A percentile compares a stretch with the other conserved stretches of the same genome.
phyloP scores from a whole-genome alignment of 1,284 basidiomycete species.

The Sporisorium iseilematis-ciliati region DNA sequence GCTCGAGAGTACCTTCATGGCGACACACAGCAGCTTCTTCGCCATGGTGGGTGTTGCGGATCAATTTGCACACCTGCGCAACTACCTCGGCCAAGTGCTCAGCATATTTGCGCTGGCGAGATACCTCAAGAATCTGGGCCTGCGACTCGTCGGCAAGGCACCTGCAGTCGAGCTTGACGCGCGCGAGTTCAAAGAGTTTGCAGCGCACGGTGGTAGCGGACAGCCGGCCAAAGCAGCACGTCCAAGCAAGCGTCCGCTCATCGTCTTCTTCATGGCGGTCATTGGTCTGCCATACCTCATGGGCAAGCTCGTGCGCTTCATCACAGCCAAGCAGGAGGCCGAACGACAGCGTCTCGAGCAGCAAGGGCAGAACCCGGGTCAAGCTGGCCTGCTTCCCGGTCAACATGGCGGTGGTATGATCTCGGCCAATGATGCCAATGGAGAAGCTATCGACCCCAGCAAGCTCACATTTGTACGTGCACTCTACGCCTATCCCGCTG shows the following conservation, averaged over 20 bases:
- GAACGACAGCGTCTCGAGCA: conserved; percentile 69
- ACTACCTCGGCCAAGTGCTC: conserved; percentile 92
- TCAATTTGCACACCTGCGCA: conserved; percentile 89
- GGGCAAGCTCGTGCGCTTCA: conserved; percentile 85
- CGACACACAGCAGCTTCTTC: conserved; percentile 97
- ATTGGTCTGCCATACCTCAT: conserved; percentile 94
- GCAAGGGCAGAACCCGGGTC: conserved; percentile 68
- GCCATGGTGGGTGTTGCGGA: conserved; percentile 98
- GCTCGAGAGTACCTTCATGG: conserved; percentile 98
- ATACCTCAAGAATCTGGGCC: conserved; percentile 76
- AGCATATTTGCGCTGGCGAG: conserved; percentile 86
- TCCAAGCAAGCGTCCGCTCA: conserved; percentile 84
- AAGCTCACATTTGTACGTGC: conserved; percentile 88
- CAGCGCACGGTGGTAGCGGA: conserved; percentile 45
- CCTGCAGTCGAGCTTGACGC: conserved; percentile 62
- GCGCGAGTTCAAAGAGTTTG: conserved; percentile 66
- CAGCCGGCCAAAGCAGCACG: conserved; percentile 45
- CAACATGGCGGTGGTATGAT: conserved; percentile 71
- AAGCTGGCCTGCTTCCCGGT: conserved; percentile 75
- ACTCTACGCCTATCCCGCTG: conserved; percentile 79
- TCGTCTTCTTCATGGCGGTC: conserved; percentile 95
- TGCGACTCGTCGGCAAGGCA: conserved; percentile 58
- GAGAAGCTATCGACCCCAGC: conserved; percentile 72
- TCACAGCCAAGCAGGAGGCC: conserved; percentile 76
- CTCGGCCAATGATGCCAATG: conserved; percentile 56